Percentiles rank a stretch among this genome's conserved stretches.
phyloP scores from a whole-genome alignment of 345 rosid genomes.

The Limnanthes douglasii region DNA sequence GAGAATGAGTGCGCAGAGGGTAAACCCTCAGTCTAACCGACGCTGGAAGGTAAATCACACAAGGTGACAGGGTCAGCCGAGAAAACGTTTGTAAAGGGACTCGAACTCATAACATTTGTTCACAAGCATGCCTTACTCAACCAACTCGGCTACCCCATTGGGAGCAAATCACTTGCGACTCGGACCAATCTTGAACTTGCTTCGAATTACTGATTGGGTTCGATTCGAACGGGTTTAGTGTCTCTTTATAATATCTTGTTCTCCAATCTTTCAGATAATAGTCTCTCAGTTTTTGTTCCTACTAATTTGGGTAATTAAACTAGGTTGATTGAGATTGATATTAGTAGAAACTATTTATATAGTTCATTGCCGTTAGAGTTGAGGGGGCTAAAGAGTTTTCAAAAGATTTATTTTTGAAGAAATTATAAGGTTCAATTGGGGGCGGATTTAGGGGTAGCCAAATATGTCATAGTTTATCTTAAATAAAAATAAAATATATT shows the following conservation, averaged over 20 bases:
- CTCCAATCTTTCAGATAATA: slow-evolving; percentile 64
- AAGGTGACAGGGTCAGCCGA: no score
- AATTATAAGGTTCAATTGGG: slow-evolving; percentile 40
- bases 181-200: slow-evolving; percentile 59
- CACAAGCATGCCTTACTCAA: no score
- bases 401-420: slow-evolving; percentile 35
- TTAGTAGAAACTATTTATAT: slow-evolving; percentile 50
- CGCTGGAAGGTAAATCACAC: no score
- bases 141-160: no score
- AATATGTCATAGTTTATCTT: no score
- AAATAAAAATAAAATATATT: no score
- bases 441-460: no score
- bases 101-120: no score
- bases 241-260: slow-evolving; percentile 30
- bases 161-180: slow-evolving; percentile 33
- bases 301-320: slow-evolving; percentile 51
- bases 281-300: slow-evolving; percentile 55
- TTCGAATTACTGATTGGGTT: slow-evolving; percentile 44
- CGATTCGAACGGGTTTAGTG: slow-evolving; percentile 50
- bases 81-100: no score
- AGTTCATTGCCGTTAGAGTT: slow-evolving; percentile 53
- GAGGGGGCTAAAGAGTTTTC: slow-evolving; percentile 46
- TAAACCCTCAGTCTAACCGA: no score
- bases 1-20: no score
- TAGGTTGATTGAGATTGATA: slow-evolving; percentile 64